These are phyloP conservation scores for Penicillium lividum DNA, from an alignment of 495 filamentous ascomycete genomes.

Conservation along the genomic window DNA sequence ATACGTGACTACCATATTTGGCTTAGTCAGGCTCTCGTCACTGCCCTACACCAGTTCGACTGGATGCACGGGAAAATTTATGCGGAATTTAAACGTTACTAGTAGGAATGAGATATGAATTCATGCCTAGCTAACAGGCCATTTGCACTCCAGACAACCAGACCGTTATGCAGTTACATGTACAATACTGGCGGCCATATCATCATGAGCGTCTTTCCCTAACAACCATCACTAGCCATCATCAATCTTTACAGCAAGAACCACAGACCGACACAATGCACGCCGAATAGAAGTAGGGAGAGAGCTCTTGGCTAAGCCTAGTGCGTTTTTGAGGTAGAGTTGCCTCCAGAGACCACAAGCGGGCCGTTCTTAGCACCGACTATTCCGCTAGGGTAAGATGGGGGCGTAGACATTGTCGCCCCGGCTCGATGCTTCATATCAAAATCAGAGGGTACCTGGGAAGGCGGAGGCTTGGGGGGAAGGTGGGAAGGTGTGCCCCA, in stretches of 20 bases:
- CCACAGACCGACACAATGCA: constrained; percentile 1
- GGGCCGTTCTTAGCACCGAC: constrained; percentile 37
- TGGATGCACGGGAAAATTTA: not conserved
- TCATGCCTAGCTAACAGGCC: not conserved
- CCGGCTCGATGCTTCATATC: constrained; percentile 38
- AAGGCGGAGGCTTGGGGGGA: constrained; percentile 56
- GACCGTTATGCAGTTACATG: constrained; percentile 19
- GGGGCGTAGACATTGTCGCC: constrained; percentile 16
- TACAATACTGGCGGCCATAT: constrained; percentile 20
- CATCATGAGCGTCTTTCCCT: not conserved
- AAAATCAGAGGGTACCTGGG: constrained; percentile 49
- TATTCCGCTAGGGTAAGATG: constrained; percentile 29
- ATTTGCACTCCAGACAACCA: constrained; percentile 5
- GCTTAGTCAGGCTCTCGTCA: too few species aligned
- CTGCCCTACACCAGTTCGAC: not conserved
- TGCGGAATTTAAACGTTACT: not conserved
- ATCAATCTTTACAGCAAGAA: not conserved
- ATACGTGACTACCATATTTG: not conserved
- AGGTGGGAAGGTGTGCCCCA: constrained; percentile 58
- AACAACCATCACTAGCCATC: constrained; percentile 1
- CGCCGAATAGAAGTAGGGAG: not conserved
- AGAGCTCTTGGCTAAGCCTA: constrained; percentile 14
- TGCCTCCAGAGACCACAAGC: constrained; percentile 46
- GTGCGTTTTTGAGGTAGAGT: constrained; percentile 26
- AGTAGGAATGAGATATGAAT: constrained; percentile 6